Evolutionary conservation across 1,284 basidiomycete species (phyloP).

Genomic region (Wolfiporia cocos): DNA sequence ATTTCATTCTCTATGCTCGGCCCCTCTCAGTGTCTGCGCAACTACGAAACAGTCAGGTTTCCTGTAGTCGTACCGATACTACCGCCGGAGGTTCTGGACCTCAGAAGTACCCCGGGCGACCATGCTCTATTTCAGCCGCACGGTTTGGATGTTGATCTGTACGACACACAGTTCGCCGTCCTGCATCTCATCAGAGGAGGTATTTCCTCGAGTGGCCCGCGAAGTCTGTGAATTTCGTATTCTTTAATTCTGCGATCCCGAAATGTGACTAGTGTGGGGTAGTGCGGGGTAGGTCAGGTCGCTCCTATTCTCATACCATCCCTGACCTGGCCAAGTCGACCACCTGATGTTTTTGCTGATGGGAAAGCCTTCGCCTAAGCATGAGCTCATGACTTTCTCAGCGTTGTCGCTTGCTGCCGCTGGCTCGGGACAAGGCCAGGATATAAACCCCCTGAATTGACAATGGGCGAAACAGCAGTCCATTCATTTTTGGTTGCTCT

Average conservation of each 20-base stretch:
- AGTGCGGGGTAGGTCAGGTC: conserved; percentile 6
- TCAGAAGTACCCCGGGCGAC: too few relatives aligned
- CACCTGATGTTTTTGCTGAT: conserved; percentile 7
- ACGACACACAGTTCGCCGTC: too few relatives aligned
- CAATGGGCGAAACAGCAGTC: conserved; percentile 12
- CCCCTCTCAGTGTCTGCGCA: background rate
- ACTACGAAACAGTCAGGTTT: background rate
- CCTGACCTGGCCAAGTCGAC: conserved; percentile 3
- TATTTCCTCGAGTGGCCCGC: too few relatives aligned
- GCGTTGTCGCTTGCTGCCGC: background rate
- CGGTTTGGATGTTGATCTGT: too few relatives aligned
- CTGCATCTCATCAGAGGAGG: too few relatives aligned
- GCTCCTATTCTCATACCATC: background rate
- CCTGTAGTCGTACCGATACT: too few relatives aligned
- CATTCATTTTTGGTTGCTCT: conserved; percentile 16
- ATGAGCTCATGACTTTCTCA: conserved; percentile 7
- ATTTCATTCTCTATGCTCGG: background rate
- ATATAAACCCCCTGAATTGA: conserved; percentile 16
- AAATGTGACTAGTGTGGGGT: conserved; percentile 8
- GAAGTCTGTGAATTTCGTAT: too few relatives aligned
- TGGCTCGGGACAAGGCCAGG: conserved; percentile 2
- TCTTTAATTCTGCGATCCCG: background rate
- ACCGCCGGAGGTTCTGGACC: too few relatives aligned
- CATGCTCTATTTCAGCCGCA: too few relatives aligned
- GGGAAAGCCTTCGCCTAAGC: conserved; percentile 5